A percentile compares a stretch with the other conserved stretches of the same genome.
Evolutionary conservation across 2,329 filamentous ascomycete species (phyloP).

Genomic region (Hawksworthiomyces lignivorus): DNA sequence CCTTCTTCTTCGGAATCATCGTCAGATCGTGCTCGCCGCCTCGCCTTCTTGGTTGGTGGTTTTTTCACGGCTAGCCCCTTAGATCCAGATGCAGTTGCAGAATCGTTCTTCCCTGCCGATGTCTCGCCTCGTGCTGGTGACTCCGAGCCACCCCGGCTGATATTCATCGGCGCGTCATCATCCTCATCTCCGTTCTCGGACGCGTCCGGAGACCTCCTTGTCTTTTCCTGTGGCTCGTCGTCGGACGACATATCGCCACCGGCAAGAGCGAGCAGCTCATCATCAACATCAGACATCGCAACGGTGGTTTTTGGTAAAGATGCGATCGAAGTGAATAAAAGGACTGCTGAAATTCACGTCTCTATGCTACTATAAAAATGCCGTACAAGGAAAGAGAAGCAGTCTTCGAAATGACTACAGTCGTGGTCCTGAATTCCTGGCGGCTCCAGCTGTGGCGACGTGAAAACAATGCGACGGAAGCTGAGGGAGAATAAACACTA

Average conservation of each 20-base stretch:
- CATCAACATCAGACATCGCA: constrained; percentile 81
- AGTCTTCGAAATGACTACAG: no score
- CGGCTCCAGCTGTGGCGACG: no score
- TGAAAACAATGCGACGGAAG: no score
- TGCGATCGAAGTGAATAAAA: no score
- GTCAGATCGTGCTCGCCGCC: constrained; percentile 39
- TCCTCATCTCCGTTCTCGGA: constrained; percentile 55
- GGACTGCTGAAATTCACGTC: no score
- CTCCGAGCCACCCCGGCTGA: constrained; percentile 39
- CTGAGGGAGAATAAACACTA: no score
- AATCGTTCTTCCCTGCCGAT: constrained; percentile 24
- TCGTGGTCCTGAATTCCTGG: no score
- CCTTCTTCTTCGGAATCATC: constrained; percentile 66
- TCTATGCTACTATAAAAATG: no score
- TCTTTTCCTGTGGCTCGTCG: constrained; percentile 37
- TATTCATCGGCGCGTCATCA: constrained; percentile 43
- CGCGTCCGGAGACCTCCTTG: constrained; percentile 53
- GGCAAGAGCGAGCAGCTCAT: constrained; percentile 86
- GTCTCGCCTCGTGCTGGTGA: constrained; percentile 43
- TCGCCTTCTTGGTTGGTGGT: constrained; percentile 36
- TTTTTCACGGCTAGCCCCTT: constrained; percentile 27
- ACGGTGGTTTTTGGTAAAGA: background rate
- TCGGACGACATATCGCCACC: constrained; percentile 63
- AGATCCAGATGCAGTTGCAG: constrained; percentile 29
- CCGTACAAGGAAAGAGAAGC: no score